phyloP scores from a whole-genome alignment of 345 rosid genomes.

The Ceriops decandra region DNA sequence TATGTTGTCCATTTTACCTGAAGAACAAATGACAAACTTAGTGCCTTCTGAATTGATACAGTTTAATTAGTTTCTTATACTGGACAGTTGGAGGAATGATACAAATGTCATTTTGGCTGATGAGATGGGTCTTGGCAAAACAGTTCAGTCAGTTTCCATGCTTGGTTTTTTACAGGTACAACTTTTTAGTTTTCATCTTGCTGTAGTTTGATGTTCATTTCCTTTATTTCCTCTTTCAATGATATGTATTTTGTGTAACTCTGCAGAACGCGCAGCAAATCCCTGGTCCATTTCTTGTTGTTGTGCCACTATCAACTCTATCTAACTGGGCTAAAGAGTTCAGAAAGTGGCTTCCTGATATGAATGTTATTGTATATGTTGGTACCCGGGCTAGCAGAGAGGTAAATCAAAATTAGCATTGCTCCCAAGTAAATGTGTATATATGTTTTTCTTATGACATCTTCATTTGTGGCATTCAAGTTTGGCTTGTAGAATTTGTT shows the following conservation, averaged over 20 bases:
- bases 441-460: no score
- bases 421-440: no score
- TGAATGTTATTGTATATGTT: constrained; percentile 91
- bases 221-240: not conserved
- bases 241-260: constrained; percentile 11
- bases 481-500: no score
- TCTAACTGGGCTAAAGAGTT: constrained; percentile 99
- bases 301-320: constrained; percentile 93
- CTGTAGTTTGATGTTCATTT: not conserved
- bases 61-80: constrained; percentile 14
- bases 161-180: constrained; percentile 96
- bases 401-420: constrained; percentile 38
- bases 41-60: not conserved
- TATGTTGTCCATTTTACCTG: constrained; percentile 27
- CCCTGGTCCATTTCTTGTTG: constrained; percentile 97
- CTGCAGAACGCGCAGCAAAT: constrained; percentile 88
- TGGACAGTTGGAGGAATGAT: constrained; percentile 92
- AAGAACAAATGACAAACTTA: not conserved
- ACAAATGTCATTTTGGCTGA: constrained; percentile 99
- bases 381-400: constrained; percentile 99
- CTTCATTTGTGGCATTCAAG: no score
- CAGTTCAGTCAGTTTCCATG: constrained; percentile 99
- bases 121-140: constrained; percentile 99
- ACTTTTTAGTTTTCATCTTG: constrained; percentile 7
- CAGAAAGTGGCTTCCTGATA: constrained; percentile 92